Evolutionary conservation across 495 filamentous ascomycete genomes (phyloP).

Genomic region (Cercophora scortea): DNA sequence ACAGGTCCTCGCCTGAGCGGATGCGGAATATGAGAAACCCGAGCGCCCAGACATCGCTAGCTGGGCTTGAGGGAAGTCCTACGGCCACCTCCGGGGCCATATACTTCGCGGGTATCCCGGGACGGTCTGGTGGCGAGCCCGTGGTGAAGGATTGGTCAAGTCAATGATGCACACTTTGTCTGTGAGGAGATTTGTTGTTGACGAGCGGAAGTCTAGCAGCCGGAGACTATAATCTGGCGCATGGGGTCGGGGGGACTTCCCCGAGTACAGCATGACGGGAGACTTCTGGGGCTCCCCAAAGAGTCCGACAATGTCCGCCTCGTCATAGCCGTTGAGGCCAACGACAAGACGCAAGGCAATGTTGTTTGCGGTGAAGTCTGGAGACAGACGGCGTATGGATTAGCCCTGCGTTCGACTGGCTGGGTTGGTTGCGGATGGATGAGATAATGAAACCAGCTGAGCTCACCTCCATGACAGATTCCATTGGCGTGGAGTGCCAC

Average conservation of each 20-base stretch:
- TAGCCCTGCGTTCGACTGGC: no score
- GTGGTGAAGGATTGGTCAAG: conserved; percentile 1
- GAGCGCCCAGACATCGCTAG: background rate
- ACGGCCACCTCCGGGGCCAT: background rate
- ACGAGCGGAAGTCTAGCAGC: background rate
- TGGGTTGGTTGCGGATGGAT: no score
- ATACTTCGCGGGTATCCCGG: background rate
- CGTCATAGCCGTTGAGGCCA: background rate
- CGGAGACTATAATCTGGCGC: background rate
- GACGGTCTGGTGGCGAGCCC: background rate
- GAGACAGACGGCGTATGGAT: no score
- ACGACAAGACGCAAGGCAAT: background rate
- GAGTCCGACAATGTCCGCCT: background rate
- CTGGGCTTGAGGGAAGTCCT: background rate
- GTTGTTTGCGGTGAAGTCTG: background rate
- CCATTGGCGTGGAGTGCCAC: background rate
- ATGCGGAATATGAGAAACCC: background rate
- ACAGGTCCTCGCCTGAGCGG: background rate
- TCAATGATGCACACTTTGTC: background rate
- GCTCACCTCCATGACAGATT: background rate
- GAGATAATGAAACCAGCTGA: background rate
- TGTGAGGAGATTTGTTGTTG: background rate
- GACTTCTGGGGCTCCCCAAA: no score
- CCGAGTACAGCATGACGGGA: background rate
- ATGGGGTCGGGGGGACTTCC: background rate